phyloP scores from a whole-genome alignment of 106 monocot species.

The Platanthera zijinensis region DNA sequence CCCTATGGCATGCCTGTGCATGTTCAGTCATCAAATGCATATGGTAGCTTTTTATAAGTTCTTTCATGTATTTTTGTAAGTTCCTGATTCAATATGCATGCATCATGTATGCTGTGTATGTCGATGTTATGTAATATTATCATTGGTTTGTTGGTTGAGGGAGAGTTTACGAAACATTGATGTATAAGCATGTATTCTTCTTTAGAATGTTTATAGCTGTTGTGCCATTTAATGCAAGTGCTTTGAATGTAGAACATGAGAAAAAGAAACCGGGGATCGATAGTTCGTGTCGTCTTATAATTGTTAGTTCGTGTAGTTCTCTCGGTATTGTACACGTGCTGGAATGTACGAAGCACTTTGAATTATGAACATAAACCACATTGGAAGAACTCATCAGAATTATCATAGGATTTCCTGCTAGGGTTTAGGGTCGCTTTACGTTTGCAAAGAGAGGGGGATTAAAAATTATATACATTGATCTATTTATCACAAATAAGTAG shows the following conservation, averaged over 20 bases:
- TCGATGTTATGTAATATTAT: neutral
- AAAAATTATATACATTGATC: too few species aligned
- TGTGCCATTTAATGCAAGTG: neutral
- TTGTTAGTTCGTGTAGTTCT: too few species aligned
- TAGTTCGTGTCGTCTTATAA: too few species aligned
- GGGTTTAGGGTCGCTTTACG: too few species aligned
- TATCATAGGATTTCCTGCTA: too few species aligned
- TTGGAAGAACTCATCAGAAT: too few species aligned
- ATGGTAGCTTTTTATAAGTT: slow-evolving; percentile 51
- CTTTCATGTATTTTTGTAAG: neutral
- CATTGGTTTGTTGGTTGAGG: neutral
- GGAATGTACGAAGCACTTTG: too few species aligned
- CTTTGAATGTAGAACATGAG: neutral
- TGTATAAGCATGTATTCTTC: neutral
- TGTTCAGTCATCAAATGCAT: slow-evolving; percentile 36
- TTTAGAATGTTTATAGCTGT: neutral
- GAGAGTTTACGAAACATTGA: neutral
- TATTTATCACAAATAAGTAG: too few species aligned
- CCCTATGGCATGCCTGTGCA: slow-evolving; percentile 32
- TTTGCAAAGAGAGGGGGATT: too few species aligned
- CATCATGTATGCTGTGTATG: neutral
- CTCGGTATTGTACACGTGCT: too few species aligned
- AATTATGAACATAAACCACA: too few species aligned
- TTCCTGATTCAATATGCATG: neutral
- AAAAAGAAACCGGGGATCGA: too few species aligned